Base-by-base conservation (phyloP, 805 yeast genomes). In the Wickerhamomyces canadensis region DNA sequence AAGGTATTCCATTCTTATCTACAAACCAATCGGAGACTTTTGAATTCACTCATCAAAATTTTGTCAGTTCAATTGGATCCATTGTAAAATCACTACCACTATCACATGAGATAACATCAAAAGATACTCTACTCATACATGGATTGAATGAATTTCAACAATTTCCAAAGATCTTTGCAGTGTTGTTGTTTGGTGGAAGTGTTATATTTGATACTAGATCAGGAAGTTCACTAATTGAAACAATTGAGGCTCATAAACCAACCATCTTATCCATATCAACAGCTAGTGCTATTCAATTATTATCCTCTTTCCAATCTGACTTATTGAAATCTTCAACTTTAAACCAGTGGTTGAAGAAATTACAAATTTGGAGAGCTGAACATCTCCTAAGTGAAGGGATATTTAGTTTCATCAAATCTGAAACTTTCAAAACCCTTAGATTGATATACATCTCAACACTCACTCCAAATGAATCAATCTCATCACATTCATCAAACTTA, bases 1-100 rank as follows among this genome's bases (percentile, higher is more conserved):
- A 52, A 33, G 45, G 50, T 21, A 38, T 38, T 1, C 54, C 66
- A 4, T 58, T 62, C 29, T 66, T 67, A 19, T 50, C 56, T 23
- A 67, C 68, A 10, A 31, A 58, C 12, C 42, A 59, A 18, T 47
- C 51, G 13, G 46, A 47, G 10, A 49, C 61, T 2, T 56, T 61
- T 2, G 47, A 60, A 11, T 76, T 70, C 47, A 68, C 76, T 5
- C 80, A 76, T 38, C 60, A 69, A 40, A 73, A 74, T 43, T 53
- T 77, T 28, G 70, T 76, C 5, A 70, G 80, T 43, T 65, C 77
- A 6, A 58, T 72, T 24, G 76, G 84, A 3, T 65, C 82, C 1
- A 61, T 71, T 18, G 60, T 67, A 5, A 62, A 55, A 27, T 45
- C 52, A 0, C 52, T 62, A 12, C 65, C 70, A 13, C 32, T 60